Conservation (phyloP, 1,284 basidiomycete species). For the Leccinum griseonigrum region DNA sequence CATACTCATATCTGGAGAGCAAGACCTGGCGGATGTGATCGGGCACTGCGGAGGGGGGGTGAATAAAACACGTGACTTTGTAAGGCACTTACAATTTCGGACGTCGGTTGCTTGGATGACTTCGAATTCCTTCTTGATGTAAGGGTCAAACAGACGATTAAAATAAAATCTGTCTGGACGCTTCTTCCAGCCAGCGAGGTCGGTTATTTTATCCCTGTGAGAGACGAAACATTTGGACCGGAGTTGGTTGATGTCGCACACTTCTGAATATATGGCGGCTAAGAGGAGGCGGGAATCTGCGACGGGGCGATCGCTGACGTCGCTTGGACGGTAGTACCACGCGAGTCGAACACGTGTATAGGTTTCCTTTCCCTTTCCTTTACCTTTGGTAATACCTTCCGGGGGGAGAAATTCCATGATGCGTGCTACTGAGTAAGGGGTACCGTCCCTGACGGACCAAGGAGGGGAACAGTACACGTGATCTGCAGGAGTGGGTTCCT, state of each 20-base stretch:
- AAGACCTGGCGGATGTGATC: conserved; percentile 76
- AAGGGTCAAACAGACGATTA: conserved; percentile 91
- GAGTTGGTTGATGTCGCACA: conserved; percentile 89
- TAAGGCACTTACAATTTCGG: conserved; percentile 72
- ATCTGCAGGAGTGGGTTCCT: conserved; percentile 54
- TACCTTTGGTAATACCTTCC: conserved; percentile 58
- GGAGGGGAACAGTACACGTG: conserved; percentile 94
- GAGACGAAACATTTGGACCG: conserved; percentile 90
- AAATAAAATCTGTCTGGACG: conserved; percentile 95
- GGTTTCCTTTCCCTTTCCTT: conserved; percentile 57
- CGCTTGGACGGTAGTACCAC: conserved; percentile 91
- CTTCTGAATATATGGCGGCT: conserved; percentile 93
- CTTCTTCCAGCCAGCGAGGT: conserved; percentile 94
- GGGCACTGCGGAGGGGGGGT: conserved; percentile 58
- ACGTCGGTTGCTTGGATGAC: conserved; percentile 86
- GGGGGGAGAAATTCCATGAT: conserved; percentile 95
- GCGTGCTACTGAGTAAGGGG: conserved; percentile 89
- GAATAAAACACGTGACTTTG: conserved; percentile 23
- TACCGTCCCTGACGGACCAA: conserved; percentile 88
- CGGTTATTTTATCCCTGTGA: conserved; percentile 92
- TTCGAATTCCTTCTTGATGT: conserved; percentile 98
- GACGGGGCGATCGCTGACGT: conserved; percentile 81
- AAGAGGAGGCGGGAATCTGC: conserved; percentile 88
- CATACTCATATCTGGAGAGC: conserved; percentile 86
- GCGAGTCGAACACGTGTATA: conserved; percentile 84